Evolutionary conservation across 306 rosid genomes (phyloP).

Genomic region (Acacia crassicarpa): DNA sequence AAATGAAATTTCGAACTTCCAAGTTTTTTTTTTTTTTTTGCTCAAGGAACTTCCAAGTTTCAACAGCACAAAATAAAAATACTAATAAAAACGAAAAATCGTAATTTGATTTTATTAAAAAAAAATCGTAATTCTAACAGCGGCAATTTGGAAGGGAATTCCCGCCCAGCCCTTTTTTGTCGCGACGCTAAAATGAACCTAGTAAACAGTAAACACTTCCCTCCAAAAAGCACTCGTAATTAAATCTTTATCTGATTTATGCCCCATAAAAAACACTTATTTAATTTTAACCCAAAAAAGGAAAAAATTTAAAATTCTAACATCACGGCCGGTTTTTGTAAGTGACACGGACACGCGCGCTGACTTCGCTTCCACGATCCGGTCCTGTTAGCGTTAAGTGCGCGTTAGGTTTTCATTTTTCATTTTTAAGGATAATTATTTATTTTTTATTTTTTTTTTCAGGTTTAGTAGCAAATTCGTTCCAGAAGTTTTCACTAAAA

Average conservation of each 20-base stretch:
- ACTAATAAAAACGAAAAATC: background rate
- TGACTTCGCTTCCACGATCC: background rate
- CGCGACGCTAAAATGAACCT: background rate
- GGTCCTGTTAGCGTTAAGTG: background rate
- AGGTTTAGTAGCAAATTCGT: no score
- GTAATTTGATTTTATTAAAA: no score
- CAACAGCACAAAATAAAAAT: background rate
- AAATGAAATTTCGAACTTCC: constrained; percentile 10
- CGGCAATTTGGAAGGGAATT: constrained; percentile 26
- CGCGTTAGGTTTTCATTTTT: background rate
- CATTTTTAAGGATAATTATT: background rate
- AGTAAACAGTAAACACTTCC: background rate
- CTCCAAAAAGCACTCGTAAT: background rate
- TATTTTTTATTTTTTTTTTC: no score
- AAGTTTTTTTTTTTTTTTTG: no score
- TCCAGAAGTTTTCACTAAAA: no score
- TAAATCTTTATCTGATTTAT: background rate
- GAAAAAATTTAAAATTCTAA: background rate
- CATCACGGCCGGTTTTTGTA: background rate
- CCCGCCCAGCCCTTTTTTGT: constrained; percentile 40
- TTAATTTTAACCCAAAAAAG: background rate
- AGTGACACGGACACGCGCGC: background rate
- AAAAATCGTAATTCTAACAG: constrained; percentile 4
- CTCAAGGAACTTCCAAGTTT: background rate
- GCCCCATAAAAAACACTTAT: background rate